A percentile compares a stretch with the other conserved stretches of the same genome.
phyloP scores from a whole-genome alignment of 805 yeast genomes.

The Saturnispora serradocipensis region DNA sequence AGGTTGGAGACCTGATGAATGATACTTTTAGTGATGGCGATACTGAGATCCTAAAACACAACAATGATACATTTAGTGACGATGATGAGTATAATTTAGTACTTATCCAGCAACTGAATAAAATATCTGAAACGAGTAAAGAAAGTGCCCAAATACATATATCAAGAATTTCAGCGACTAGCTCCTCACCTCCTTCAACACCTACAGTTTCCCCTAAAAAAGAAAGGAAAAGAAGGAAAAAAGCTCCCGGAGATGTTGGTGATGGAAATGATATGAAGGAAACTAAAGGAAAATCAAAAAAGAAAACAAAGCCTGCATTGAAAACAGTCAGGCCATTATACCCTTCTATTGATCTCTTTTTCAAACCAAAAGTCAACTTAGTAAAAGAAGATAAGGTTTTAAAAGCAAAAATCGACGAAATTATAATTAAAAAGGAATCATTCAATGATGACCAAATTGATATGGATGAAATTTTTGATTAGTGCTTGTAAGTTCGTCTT shows the following conservation, averaged over 20 bases:
- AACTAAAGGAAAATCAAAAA: neutral
- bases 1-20: neutral
- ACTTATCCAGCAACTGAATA: slow-evolving; percentile 1
- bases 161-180: neutral
- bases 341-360: slow-evolving; percentile 7
- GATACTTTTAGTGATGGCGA: slow-evolving; percentile 8
- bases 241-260: neutral
- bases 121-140: neutral
- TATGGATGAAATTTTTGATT: neutral
- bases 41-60: neutral
- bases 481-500: neutral
- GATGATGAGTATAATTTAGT: slow-evolving; percentile 1
- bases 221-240: neutral
- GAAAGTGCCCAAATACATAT: neutral
- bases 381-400: neutral
- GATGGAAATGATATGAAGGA: neutral
- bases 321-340: slow-evolving; percentile 5
- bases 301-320: neutral
- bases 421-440: neutral
- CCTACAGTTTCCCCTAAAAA: neutral
- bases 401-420: neutral
- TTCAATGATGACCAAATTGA: neutral
- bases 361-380: neutral
- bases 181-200: neutral
- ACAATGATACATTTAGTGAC: slow-evolving; percentile 5